Evolutionary conservation across 192 early-diverging fungal genomes (phyloP), one percentile per base, ranked within the genome.

Genomic region (Coemansia umbellata): DNA sequence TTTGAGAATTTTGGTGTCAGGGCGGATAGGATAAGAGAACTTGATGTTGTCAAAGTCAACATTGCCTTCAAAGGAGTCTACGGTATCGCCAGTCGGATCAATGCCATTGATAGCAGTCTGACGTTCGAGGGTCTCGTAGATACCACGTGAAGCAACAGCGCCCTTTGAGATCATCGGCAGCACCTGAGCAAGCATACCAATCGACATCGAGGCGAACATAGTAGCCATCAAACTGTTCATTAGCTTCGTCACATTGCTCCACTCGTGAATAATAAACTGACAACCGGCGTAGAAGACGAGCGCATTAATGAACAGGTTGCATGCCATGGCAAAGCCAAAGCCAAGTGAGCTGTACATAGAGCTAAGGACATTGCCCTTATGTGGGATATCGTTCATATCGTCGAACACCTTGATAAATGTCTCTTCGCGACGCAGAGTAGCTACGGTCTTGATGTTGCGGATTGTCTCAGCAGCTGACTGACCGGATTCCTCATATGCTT

Each of bases 401-500:
- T 27, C 51, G 53, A 87, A 32, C 50, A 31, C 8, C 55, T 54
- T 14, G 60, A 75, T 69, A 63, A 74, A 40, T 40, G 56, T 44
- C 63, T 63, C 60, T 77, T 79, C 60, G 60, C 82, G 23, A 72
- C 89, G 49, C 92, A 81, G 21, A 2, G 85, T 83, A 14, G 84
- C 81, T 5, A 94, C 87, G 1, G 92, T 97, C 31, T 88, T 79
- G 61, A 97, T 87, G 55, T 82, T 82, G 53, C 80, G 66, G 54
- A 97, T 85, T 19, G 84, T 78, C 65, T 97, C 94, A 42, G 85
- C 85, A 6, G 91, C 89, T 9, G 85, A 77, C 60, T 84, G 80
- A 41, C 72, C 78, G 8, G 85, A 78, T 14, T 73, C 53, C 45
- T 81, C 81, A 62, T 88, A 91, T 1, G 84, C 83, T 43, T 80